Evolutionary conservation across 2,329 filamentous ascomycete genomes (phyloP).

Genomic region (Ascochyta viciae-villosae): DNA sequence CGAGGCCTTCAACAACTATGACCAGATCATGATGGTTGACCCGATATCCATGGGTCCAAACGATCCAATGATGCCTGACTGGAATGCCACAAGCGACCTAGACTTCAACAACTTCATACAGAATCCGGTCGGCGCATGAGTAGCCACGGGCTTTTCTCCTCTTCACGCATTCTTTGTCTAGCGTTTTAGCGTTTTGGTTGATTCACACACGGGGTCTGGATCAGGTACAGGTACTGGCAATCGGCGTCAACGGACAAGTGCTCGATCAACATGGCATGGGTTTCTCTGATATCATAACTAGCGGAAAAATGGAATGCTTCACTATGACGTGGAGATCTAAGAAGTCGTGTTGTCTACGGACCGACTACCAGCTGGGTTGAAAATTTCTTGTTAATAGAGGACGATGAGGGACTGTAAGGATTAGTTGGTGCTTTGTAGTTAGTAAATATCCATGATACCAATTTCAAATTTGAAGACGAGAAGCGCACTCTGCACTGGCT

Average conservation of each 20-base stretch:
- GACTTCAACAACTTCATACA: constrained; percentile 49
- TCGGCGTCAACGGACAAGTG: constrained; percentile 29
- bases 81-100: constrained; percentile 44
- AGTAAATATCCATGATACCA: constrained; percentile 8
- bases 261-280: constrained; percentile 10
- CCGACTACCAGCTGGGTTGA: not conserved
- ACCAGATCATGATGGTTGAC: constrained; percentile 45
- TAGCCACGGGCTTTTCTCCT: constrained; percentile 23
- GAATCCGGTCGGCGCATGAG: constrained; percentile 44
- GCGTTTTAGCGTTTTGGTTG: constrained; percentile 46
- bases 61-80: constrained; percentile 45
- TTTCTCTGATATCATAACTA: constrained; percentile 20
- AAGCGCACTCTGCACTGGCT: no score
- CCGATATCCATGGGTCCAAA: constrained; percentile 37
- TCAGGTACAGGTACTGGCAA: constrained; percentile 23
- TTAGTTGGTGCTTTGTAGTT: not conserved
- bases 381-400: not conserved
- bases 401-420: not conserved
- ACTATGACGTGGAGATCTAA: constrained; percentile 35
- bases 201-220: constrained; percentile 30
- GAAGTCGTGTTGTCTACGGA: constrained; percentile 9
- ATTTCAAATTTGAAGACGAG: not conserved
- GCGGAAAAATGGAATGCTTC: constrained; percentile 23
- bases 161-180: constrained; percentile 34
- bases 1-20: constrained; percentile 41